Evolutionary conservation across 2,329 filamentous ascomycete species (phyloP).

Genomic region (Parascedosporium putredinis): DNA sequence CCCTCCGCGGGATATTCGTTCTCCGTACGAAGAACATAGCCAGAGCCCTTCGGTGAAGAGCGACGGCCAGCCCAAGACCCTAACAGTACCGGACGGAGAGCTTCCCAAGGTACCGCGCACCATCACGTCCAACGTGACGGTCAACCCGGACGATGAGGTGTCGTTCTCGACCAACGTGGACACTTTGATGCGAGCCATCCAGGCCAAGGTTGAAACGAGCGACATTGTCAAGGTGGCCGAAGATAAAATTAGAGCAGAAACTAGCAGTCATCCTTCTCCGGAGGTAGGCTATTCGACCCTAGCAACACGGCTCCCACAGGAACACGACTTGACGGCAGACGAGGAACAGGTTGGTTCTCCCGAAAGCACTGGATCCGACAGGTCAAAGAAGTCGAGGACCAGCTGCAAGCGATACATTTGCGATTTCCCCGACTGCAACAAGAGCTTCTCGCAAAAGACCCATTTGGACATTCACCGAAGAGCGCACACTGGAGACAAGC

Average conservation of each 20-base stretch:
- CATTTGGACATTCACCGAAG: slow-evolving; percentile 84
- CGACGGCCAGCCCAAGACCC: slow-evolving; percentile 17
- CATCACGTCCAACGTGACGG: slow-evolving; percentile 34
- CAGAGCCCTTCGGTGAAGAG: slow-evolving; percentile 22
- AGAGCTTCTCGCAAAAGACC: slow-evolving; percentile 83
- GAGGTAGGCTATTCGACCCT: slow-evolving; percentile 4
- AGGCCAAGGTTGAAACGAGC: slow-evolving; percentile 46
- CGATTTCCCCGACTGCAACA: slow-evolving; percentile 61
- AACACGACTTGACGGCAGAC: slow-evolving; percentile 3
- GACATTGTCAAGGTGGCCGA: slow-evolving; percentile 15
- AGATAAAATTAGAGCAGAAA: slow-evolving; percentile 3
- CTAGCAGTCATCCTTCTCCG: neutral
- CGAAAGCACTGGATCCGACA: slow-evolving; percentile 21
- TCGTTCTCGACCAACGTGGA: slow-evolving; percentile 77
- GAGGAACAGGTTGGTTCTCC: slow-evolving; percentile 14
- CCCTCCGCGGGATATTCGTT: slow-evolving; percentile 18
- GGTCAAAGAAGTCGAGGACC: slow-evolving; percentile 40
- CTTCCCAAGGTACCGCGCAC: slow-evolving; percentile 22
- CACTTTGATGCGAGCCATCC: slow-evolving; percentile 79
- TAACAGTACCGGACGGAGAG: neutral
- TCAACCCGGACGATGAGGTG: slow-evolving; percentile 37
- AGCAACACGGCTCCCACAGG: neutral
- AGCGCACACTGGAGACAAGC: slow-evolving; percentile 81
- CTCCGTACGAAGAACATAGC: slow-evolving; percentile 22
- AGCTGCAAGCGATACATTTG: slow-evolving; percentile 43